phyloP scores from a whole-genome alignment of 2,329 filamentous ascomycete species.

The Salinomyces thailandicus region DNA sequence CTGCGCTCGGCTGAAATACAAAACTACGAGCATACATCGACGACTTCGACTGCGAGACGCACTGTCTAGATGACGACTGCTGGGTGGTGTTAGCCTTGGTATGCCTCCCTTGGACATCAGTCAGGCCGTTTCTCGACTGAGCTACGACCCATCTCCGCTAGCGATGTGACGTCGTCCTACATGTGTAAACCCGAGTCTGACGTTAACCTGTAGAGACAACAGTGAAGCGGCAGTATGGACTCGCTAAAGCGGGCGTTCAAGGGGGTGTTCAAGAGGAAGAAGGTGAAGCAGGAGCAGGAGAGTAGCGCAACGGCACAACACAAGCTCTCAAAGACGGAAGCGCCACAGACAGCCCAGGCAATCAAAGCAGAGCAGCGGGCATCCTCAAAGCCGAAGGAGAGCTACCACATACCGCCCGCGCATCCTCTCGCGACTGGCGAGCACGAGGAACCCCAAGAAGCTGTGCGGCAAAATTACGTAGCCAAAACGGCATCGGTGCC shows the following conservation, averaged over 20 bases:
- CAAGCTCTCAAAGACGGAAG: not conserved
- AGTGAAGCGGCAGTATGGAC: slow-evolving; percentile 2
- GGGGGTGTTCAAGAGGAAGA: slow-evolving; percentile 17
- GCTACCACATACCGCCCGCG: slow-evolving; percentile 5
- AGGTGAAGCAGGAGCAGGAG: slow-evolving; percentile 8
- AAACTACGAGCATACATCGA: too few species aligned
- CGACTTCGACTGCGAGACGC: too few species aligned
- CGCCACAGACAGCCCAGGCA: not conserved
- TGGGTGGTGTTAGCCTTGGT: too few species aligned
- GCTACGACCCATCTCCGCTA: too few species aligned
- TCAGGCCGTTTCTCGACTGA: too few species aligned
- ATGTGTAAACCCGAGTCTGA: slow-evolving; percentile 1
- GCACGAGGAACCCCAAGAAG: slow-evolving; percentile 5
- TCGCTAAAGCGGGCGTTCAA: slow-evolving; percentile 20
- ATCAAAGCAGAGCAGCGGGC: not conserved
- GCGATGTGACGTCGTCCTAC: not conserved
- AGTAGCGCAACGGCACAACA: not conserved
- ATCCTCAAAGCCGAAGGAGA: not conserved
- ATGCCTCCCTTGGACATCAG: too few species aligned
- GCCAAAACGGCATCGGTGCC: not conserved
- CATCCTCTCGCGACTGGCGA: slow-evolving; percentile 6
- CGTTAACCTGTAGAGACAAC: not conserved
- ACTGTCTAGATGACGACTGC: too few species aligned
- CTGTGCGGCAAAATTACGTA: not conserved
- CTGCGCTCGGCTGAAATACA: too few species aligned